phyloP scores from a whole-genome alignment of 2,329 filamentous ascomycete species.

The Calcarisporium arbuscula region DNA sequence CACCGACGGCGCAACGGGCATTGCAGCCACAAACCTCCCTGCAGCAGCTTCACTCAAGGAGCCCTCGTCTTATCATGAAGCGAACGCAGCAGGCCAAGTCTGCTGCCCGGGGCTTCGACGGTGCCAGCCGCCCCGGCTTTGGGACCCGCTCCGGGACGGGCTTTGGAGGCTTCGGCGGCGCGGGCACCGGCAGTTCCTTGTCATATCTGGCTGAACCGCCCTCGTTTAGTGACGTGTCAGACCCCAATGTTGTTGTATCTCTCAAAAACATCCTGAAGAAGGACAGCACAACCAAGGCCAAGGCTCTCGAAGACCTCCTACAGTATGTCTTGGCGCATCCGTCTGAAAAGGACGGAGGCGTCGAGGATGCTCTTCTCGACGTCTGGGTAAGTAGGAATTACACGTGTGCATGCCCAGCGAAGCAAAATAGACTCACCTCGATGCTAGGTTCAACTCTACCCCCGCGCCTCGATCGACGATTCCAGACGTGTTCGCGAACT shows the following conservation, averaged over 20 bases:
- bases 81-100: constrained; percentile 18
- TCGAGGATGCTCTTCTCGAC: constrained; percentile 78
- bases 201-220: constrained; percentile 86
- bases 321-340: constrained; percentile 51
- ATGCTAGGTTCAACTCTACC: constrained; percentile 72
- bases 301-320: constrained; percentile 81
- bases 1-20: not conserved
- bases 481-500: constrained; percentile 82
- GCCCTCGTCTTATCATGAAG: constrained; percentile 17
- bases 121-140: constrained; percentile 18
- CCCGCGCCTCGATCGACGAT: constrained; percentile 84
- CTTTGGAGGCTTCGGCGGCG: constrained; percentile 28
- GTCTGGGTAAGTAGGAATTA: constrained; percentile 63
- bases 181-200: constrained; percentile 45
- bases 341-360: constrained; percentile 49
- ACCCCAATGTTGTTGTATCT: constrained; percentile 78
- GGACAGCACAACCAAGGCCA: constrained; percentile 85
- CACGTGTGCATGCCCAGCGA: too few relatives aligned
- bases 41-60: not conserved
- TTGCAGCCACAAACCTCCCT: too few relatives aligned
- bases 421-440: constrained; percentile 1
- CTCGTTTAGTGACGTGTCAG: constrained; percentile 68
- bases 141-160: constrained; percentile 30
- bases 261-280: constrained; percentile 93
- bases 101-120: constrained; percentile 16